Evolutionary conservation across 306 rosid species (phyloP).

Genomic region (Vachellia collinsii): DNA sequence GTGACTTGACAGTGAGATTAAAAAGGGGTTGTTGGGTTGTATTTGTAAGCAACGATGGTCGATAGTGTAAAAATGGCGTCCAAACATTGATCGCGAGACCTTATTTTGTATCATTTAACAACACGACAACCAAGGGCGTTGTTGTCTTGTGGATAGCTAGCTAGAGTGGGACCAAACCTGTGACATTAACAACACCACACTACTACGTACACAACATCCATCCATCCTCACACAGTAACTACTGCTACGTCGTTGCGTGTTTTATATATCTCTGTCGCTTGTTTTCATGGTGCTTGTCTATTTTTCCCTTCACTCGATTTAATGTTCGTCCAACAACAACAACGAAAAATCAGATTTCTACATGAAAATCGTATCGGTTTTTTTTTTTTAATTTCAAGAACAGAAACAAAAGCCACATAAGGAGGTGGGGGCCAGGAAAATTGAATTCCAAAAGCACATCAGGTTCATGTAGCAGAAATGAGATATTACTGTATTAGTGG

Average conservation of each 20-base stretch:
- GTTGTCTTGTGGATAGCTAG: not conserved
- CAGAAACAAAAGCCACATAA: not conserved
- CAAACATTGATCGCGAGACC: conserved; percentile 25
- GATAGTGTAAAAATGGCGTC: not conserved
- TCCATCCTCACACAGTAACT: not conserved
- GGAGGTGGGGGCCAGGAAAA: conserved; percentile 5
- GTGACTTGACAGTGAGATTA: conserved; percentile 17
- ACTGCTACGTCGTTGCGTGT: not conserved
- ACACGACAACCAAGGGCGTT: not conserved
- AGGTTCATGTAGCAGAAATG: not conserved
- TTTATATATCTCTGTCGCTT: not conserved
- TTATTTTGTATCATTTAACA: not conserved
- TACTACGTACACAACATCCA: not conserved
- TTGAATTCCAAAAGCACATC: not conserved
- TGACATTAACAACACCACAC: not conserved
- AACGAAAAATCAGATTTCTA: not conserved
- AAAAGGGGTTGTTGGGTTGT: conserved; percentile 34
- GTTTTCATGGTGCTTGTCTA: not conserved
- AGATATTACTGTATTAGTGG: not conserved
- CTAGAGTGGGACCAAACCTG: not conserved
- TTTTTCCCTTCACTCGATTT: not conserved
- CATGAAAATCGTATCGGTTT: not conserved
- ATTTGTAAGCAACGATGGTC: conserved; percentile 14
- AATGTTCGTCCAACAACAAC: not conserved
- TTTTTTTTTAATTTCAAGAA: not conserved